These are phyloP conservation scores for Talaromyces sp. DNA, from an alignment of 2,329 filamentous ascomycete species.

Conservation along the genomic window DNA sequence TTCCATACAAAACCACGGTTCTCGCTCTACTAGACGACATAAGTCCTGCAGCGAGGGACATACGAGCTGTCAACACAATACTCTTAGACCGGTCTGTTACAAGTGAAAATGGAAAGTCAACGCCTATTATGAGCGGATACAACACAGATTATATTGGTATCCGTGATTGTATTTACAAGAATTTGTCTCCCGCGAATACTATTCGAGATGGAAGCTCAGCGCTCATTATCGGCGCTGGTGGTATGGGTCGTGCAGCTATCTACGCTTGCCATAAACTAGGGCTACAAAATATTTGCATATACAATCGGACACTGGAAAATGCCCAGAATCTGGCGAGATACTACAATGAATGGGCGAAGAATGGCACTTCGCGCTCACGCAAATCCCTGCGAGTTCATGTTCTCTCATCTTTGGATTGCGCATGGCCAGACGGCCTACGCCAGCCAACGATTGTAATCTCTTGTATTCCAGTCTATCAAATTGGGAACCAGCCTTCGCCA, in stretches of 20 bases:
- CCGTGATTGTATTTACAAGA: conserved; percentile 17
- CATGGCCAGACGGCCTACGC: background rate
- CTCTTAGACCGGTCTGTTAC: conserved; percentile 11
- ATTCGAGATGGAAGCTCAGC: conserved; percentile 7
- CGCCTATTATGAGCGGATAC: conserved; percentile 16
- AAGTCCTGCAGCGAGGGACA: conserved; percentile 18
- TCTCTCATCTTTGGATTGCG: background rate
- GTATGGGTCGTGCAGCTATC: conserved; percentile 18
- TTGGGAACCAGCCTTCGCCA: background rate
- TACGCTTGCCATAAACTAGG: conserved; percentile 14
- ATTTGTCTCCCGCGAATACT: conserved; percentile 13
- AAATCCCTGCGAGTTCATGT: too few relatives aligned
- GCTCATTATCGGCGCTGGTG: conserved; percentile 3
- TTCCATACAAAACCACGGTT: conserved; percentile 21
- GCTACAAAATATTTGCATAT: conserved; percentile 19
- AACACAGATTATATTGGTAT: conserved; percentile 27
- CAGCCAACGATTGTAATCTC: background rate
- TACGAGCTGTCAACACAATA: conserved; percentile 24
- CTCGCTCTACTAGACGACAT: conserved; percentile 16
- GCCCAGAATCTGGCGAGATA: background rate
- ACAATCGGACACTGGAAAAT: conserved; percentile 18
- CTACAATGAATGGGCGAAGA: background rate
- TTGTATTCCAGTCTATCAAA: background rate
- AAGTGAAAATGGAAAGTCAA: conserved; percentile 1
- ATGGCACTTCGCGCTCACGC: too few relatives aligned